These are phyloP conservation scores for Scalesia atractyloides DNA, from an alignment of 129 eudicot genomes.

Conservation along the genomic window DNA sequence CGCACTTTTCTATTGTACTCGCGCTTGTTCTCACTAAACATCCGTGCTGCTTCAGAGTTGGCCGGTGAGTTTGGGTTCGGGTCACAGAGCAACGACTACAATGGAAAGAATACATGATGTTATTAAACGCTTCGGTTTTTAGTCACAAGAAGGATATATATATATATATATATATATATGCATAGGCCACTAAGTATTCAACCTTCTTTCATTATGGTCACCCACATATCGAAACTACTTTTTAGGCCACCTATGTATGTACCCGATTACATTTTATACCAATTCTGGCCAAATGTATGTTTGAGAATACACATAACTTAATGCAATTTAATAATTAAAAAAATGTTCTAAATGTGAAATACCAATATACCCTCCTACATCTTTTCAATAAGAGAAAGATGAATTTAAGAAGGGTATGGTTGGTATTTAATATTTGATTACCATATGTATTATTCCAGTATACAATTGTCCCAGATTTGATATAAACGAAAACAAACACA, in stretches of 20 bases:
- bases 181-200: too few species aligned
- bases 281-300: not conserved
- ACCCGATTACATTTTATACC: not conserved
- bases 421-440: not conserved
- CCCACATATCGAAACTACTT: too few species aligned
- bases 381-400: not conserved
- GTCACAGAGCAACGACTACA: constrained; percentile 74
- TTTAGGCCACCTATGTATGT: not conserved
- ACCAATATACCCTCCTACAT: not conserved
- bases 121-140: not conserved
- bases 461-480: not conserved
- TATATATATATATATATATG: too few species aligned
- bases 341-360: not conserved
- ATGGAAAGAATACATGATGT: not conserved
- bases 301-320: not conserved
- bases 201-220: too few species aligned
- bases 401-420: not conserved
- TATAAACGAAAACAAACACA: not conserved
- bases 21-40: constrained; percentile 77
- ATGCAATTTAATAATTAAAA: not conserved
- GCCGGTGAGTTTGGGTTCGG: constrained; percentile 88
- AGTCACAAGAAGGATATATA: too few species aligned
- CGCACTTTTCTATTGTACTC: constrained; percentile 77
- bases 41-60: constrained; percentile 78
- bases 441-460: not conserved